These are phyloP conservation scores for Macaranga tanarius DNA, from an alignment of 441 rosid genomes.

Conservation along the genomic window DNA sequence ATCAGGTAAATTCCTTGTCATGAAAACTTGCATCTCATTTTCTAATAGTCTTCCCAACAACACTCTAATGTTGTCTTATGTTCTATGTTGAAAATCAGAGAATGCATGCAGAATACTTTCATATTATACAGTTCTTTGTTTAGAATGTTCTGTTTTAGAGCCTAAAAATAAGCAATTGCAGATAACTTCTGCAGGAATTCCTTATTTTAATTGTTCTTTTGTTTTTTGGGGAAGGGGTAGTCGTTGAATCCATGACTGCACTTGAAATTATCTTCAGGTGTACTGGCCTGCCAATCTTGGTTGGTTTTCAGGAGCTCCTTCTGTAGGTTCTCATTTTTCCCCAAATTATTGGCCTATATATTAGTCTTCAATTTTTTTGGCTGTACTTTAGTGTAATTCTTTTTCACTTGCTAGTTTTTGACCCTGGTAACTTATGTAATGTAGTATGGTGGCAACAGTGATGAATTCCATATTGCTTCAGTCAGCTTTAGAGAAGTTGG, in stretches of 20 bases:
- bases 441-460: conserved; percentile 89
- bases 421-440: conserved; percentile 11
- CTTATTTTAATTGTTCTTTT: not conserved
- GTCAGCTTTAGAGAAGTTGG: conserved; percentile 78
- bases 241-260: not conserved
- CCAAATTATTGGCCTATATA: no score
- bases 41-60: not conserved
- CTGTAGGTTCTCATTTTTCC: not conserved
- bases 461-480: conserved; percentile 89
- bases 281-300: not conserved
- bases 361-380: not conserved
- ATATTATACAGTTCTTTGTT: not conserved
- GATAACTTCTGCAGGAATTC: not conserved
- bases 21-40: not conserved
- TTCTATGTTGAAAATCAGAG: not conserved
- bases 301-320: conserved; percentile 2
- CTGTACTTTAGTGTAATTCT: not conserved
- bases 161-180: not conserved
- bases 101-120: not conserved
- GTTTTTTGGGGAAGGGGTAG: not conserved
- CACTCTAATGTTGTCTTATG: not conserved
- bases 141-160: not conserved
- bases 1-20: conserved; percentile 53
- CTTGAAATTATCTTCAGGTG: not conserved
- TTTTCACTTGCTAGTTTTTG: conserved; percentile 21